These are phyloP conservation scores for Colletotrichum spaethianum DNA, from an alignment of 2,329 filamentous ascomycete species.

Conservation along the genomic window DNA sequence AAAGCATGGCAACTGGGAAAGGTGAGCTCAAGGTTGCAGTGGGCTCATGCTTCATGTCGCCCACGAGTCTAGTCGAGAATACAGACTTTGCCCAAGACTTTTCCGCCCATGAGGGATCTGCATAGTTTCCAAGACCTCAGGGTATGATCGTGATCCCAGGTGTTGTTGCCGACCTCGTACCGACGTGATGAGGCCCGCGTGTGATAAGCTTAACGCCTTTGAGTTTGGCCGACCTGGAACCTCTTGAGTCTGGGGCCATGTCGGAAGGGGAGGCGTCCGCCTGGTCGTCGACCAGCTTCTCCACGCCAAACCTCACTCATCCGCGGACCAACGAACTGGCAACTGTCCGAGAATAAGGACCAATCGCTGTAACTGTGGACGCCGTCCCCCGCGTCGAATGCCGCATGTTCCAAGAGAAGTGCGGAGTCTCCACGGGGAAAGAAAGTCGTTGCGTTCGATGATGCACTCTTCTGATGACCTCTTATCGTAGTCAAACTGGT, in stretches of 20 bases:
- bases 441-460: neutral
- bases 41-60: neutral
- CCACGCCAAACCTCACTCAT: neutral
- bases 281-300: neutral
- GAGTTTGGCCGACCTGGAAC: constrained; percentile 20
- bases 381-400: neutral
- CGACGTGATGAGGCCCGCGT: neutral
- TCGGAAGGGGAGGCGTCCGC: neutral
- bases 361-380: constrained; percentile 27
- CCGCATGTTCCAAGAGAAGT: neutral
- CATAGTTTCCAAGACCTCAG: neutral
- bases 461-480: neutral
- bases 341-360: neutral
- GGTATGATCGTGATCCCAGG: neutral
- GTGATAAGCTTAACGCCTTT: constrained; percentile 6
- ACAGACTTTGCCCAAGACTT: neutral
- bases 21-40: neutral
- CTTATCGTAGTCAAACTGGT: neutral
- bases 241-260: constrained; percentile 6
- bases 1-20: constrained; percentile 1
- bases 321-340: neutral
- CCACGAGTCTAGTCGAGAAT: neutral
- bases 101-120: neutral
- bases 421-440: constrained; percentile 2
- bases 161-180: neutral